Conservation (phyloP, 139 green algal genomes). For the Volvox reticuliferus region DNA sequence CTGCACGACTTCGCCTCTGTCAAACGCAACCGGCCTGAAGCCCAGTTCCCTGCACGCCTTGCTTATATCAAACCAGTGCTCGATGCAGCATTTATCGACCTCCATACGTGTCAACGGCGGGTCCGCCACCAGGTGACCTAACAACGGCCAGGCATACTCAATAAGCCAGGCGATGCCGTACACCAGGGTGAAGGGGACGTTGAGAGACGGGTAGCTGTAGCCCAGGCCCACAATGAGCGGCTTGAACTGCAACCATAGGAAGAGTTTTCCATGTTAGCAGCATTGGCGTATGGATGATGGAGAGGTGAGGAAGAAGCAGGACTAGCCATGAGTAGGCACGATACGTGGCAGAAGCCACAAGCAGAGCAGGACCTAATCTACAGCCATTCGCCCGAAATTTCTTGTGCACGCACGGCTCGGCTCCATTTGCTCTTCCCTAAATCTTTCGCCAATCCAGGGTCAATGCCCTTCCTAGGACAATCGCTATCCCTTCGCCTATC, state of each 20-base stretch:
- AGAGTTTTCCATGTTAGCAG: too few species aligned
- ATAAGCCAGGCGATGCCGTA: constrained; percentile 13
- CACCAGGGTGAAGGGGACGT: constrained; percentile 30
- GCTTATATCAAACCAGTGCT: constrained; percentile 44
- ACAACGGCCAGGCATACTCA: constrained; percentile 7
- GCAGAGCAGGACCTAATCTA: too few species aligned
- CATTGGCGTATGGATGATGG: too few species aligned
- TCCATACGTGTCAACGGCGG: constrained; percentile 43
- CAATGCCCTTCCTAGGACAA: too few species aligned
- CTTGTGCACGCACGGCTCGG: too few species aligned
- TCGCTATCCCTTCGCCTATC: too few species aligned
- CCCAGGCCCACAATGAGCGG: constrained; percentile 46
- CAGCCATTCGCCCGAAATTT: too few species aligned
- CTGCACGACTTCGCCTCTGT: not conserved
- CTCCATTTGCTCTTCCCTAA: too few species aligned
- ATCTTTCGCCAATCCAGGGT: too few species aligned
- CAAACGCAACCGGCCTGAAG: not conserved
- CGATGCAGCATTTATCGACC: constrained; percentile 34
- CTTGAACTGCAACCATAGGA: constrained; percentile 31
- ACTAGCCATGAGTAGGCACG: too few species aligned
- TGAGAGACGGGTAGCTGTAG: constrained; percentile 38
- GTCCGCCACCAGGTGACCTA: not conserved
- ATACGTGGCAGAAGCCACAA: too few species aligned
- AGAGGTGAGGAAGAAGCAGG: too few species aligned
- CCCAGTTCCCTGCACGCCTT: constrained; percentile 41